These are phyloP conservation scores for Paraphoma sp. DNA, from an alignment of 2,329 filamentous ascomycete genomes.

Conservation along the genomic window DNA sequence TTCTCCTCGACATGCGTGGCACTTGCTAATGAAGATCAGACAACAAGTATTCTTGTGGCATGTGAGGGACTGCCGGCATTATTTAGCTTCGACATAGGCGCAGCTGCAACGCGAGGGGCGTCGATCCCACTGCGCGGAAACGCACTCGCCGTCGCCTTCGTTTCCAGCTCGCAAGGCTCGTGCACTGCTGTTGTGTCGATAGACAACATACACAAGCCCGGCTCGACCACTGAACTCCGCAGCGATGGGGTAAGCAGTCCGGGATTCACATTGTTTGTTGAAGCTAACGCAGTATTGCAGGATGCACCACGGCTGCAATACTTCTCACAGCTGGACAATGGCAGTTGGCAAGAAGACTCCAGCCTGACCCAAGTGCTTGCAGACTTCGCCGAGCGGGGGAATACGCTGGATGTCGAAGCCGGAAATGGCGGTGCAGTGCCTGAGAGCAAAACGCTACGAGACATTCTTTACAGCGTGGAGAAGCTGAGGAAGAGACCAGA, in stretches of 20 bases:
- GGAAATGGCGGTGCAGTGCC: slow-evolving; percentile 21
- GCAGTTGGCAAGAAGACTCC: slow-evolving; percentile 31
- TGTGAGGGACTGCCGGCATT: slow-evolving; percentile 63
- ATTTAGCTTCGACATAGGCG: slow-evolving; percentile 65
- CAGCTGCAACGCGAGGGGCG: slow-evolving; percentile 46
- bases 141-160: slow-evolving; percentile 63
- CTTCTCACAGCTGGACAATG: slow-evolving; percentile 26
- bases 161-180: slow-evolving; percentile 15
- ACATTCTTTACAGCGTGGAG: slow-evolving; percentile 55
- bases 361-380: slow-evolving; percentile 19
- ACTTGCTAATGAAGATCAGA: slow-evolving; percentile 17
- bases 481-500: slow-evolving; percentile 58
- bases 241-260: slow-evolving; percentile 31
- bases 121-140: slow-evolving; percentile 67
- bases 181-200: slow-evolving; percentile 56
- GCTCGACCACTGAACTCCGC: slow-evolving; percentile 54
- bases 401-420: slow-evolving; percentile 7
- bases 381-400: slow-evolving; percentile 18
- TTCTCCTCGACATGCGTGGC: slow-evolving; percentile 19
- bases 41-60: slow-evolving; percentile 47
- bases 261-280: background rate
- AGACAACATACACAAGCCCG: slow-evolving; percentile 60
- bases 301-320: slow-evolving; percentile 30
- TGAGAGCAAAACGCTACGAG: slow-evolving; percentile 50
- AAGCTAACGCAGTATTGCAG: slow-evolving; percentile 10